phyloP scores from a whole-genome alignment of 2,329 filamentous ascomycete genomes.

The Drechslerella coelobrocha region DNA sequence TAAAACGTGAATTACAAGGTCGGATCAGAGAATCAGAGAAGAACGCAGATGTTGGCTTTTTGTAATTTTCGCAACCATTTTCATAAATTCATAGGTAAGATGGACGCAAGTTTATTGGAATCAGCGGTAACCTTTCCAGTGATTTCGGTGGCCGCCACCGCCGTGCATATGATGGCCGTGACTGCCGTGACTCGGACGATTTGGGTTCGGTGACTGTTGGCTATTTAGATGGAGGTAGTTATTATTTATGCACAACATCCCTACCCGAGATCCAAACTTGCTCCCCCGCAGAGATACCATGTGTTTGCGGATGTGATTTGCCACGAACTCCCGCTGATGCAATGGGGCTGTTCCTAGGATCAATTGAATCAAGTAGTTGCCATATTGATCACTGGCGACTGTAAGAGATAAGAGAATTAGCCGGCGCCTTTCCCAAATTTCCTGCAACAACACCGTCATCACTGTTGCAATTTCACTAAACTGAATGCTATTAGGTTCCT shows the following conservation, averaged over 20 bases:
- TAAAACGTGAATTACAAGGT: background rate
- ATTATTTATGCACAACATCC: constrained; percentile 93
- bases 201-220: constrained; percentile 9
- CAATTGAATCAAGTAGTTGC: constrained; percentile 97
- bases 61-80: background rate
- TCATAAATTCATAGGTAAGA: constrained; percentile 1
- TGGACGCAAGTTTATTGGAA: background rate
- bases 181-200: constrained; percentile 20
- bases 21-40: background rate
- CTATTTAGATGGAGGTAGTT: constrained; percentile 33
- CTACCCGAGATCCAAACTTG: constrained; percentile 97
- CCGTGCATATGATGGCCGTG: constrained; percentile 26
- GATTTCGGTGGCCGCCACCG: constrained; percentile 17
- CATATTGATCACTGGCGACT: constrained; percentile 94
- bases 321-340: constrained; percentile 91
- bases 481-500: background rate
- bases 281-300: constrained; percentile 99
- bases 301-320: constrained; percentile 94
- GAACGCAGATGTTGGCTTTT: background rate
- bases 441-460: too few species aligned
- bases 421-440: too few species aligned
- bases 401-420: background rate
- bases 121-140: constrained; percentile 47
- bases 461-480: too few species aligned
- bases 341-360: constrained; percentile 86